Base-by-base conservation (phyloP, 192 early-diverging fungal species). In the Backusella parvicylindrica region DNA sequence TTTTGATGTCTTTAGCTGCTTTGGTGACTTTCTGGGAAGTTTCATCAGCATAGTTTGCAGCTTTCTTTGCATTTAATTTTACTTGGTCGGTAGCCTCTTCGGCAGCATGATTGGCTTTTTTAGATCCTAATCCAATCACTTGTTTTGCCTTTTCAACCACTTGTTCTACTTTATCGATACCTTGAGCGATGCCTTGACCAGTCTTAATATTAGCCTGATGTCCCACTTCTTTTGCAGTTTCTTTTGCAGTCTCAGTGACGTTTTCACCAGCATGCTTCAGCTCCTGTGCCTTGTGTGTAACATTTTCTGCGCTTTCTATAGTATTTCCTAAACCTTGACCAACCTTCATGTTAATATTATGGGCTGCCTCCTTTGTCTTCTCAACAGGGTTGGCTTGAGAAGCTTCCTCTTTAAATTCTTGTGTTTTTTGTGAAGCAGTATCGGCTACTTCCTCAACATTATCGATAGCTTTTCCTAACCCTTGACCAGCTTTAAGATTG, bases 61-160 rank as follows among this genome's bases (percentile, higher is more conserved):
- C 26, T 12, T 63, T 38, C 21, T 38, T 43, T 53, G 72, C 72
- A 16, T 26, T 64, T 26, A 32, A 23, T 43, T 73, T 37, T 21
- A 71, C 64, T 64, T 50, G 68, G 43, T 72, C 65, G 28, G 26
- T 26, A 31, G 66, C 64, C n/a, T 73, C 64, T 13, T 40, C 60
- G 18, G 33, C 31, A 40, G 40, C 40, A 35, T 43, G 16, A 2
- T 69, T 38, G 6, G 77, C 66, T 47, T 53, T 78, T 53, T 73
- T 78, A 23, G 66, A 66, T 53, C 72, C 71, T 18, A 78, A 35
- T 15, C 76, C 76, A 65, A 72, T 36, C 6, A 43, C 76, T 26
- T 71, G 23, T 32, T 77, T 77, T 16, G 76, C 64, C 64, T 77
- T 77, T 72, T 77, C 69, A 21, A 72, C 70, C 16, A 72, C 40